Evolutionary conservation across 805 yeast genomes (phyloP).

Genomic region (Candida maesae): DNA sequence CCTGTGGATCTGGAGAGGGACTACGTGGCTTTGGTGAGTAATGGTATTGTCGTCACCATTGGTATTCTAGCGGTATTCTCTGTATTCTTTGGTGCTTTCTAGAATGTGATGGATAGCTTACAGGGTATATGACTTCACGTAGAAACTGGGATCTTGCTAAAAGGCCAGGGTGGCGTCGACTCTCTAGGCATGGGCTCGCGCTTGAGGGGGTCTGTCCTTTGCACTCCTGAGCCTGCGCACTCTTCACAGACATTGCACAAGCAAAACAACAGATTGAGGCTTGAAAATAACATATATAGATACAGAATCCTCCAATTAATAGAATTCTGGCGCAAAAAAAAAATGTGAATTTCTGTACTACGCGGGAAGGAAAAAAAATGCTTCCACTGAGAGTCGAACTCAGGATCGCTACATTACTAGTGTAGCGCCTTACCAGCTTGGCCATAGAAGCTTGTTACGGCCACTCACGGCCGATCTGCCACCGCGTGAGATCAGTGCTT

Average conservation of each 20-base stretch:
- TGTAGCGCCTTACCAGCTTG: slow-evolving; percentile 79
- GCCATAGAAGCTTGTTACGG: slow-evolving; percentile 42
- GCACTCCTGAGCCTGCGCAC: too few relatives aligned
- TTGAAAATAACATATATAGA: too few relatives aligned
- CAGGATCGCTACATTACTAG: slow-evolving; percentile 82
- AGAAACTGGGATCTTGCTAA: too few relatives aligned
- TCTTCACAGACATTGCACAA: too few relatives aligned
- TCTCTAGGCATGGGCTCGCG: too few relatives aligned
- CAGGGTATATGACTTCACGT: too few relatives aligned
- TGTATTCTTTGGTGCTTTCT: slow-evolving; percentile 22
- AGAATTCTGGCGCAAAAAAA: too few relatives aligned
- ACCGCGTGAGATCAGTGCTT: not conserved
- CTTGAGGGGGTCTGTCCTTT: too few relatives aligned
- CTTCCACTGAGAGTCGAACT: slow-evolving; percentile 72
- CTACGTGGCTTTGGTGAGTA: slow-evolving; percentile 9
- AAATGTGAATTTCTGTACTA: too few relatives aligned
- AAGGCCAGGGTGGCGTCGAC: too few relatives aligned
- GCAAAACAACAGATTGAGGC: too few relatives aligned
- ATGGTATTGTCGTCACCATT: slow-evolving; percentile 6
- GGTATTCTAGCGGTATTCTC: slow-evolving; percentile 20
- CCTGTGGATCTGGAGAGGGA: slow-evolving; percentile 9
- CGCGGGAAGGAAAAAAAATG: slow-evolving; percentile 29
- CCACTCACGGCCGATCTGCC: not conserved
- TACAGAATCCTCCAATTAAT: too few relatives aligned
- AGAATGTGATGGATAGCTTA: not conserved